phyloP scores from a whole-genome alignment of 176 grass and related monocot species.

The Urochloa ruziziensis region DNA sequence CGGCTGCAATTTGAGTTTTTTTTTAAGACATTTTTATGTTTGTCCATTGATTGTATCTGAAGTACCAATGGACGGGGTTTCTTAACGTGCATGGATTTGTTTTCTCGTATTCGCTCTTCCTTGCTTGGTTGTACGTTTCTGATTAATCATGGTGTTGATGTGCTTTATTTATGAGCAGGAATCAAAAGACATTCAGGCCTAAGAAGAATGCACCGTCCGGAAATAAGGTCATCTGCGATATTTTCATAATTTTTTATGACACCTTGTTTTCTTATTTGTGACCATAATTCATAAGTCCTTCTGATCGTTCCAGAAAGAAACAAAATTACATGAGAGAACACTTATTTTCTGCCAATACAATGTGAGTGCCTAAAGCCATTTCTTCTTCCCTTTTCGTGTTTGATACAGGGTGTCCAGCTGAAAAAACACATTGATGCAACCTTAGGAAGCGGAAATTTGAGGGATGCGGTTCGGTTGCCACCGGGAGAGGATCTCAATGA shows the following conservation, averaged over 20 bases:
- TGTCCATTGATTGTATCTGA: neutral
- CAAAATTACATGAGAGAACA: no score
- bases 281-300: neutral
- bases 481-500: constrained; percentile 90
- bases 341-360: neutral
- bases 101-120: neutral
- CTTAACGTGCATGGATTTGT: neutral
- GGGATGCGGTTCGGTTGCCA: constrained; percentile 81
- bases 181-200: constrained; percentile 96
- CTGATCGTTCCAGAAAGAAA: neutral
- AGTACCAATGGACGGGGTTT: no score
- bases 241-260: neutral
- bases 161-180: constrained; percentile 37
- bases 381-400: neutral
- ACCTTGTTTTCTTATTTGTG: neutral
- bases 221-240: constrained; percentile 55
- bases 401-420: constrained; percentile 70
- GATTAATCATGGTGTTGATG: neutral
- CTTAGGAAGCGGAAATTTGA: constrained; percentile 87
- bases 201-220: constrained; percentile 96
- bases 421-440: constrained; percentile 95
- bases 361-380: neutral
- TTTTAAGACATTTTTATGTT: neutral
- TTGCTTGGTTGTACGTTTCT: neutral
- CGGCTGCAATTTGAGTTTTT: neutral